Evolutionary conservation across 164 flowering plant genomes (phyloP), one percentile per base, ranked within the genome.

Genomic region (Liriodendron chinense): DNA sequence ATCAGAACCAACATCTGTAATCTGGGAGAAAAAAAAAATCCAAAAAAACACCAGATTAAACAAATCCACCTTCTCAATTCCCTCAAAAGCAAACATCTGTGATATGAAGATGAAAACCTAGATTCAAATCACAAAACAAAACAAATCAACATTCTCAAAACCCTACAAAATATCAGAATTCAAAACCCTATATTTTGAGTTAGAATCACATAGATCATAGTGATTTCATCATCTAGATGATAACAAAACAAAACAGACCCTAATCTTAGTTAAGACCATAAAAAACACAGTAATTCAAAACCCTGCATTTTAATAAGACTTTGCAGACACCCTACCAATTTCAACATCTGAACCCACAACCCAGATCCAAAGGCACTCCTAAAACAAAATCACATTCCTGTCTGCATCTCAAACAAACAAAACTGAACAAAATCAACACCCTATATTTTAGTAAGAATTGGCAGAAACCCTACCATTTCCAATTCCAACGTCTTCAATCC

Each of bases 281-380:
- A 8, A 59, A 73, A 1, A 57, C 3, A 72, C 61, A 28, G n/a
- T 6, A 64, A 64, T 20, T 13, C 47, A 14, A 67, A 53, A 34
- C 25, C 20, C 24, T 1, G 23, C 53, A 13, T 71, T 34, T 28
- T 10, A 72, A 8, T 24, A 24, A 53, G 50, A n/a, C 67, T 53
- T 26, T 34, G 28, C 6, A 47, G 8, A 22, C 43, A 59, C 62
- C 47, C 47, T 1, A 65, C 56, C 10, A 59, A 47, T 72, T 67
- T 20, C 24, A 57, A 68, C 48, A 68, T 13, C 65, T 49, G 69
- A 69, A 69, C 22, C 24, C 67, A 49, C n/a, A 71, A 67, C n/a
- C 69, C 62, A 20, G n/a, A 13, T 14, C 62, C 62, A 57, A 13
- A 20, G 10, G 16, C 62, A 14, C 20, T 8, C 3, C 5, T 34